Conservation (phyloP, 2,329 filamentous ascomycete genomes). For the Aspergillus melleus region DNA sequence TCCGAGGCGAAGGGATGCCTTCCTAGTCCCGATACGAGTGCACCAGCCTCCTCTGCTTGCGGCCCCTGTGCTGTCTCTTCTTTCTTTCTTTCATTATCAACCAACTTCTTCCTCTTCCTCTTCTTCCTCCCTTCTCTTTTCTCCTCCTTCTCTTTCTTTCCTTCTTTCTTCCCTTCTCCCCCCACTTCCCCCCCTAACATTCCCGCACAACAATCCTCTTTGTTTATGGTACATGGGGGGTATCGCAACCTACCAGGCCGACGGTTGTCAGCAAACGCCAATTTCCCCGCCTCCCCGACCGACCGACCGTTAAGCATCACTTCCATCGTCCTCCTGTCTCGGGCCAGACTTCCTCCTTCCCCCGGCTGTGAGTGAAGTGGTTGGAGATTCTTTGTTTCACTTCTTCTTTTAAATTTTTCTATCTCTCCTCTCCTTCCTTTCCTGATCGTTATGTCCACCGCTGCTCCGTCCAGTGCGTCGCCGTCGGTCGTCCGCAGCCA, state of each 20-base stretch:
- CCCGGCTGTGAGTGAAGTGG: neutral
- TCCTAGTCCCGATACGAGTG: no score
- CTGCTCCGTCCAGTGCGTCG: slow-evolving; percentile 46
- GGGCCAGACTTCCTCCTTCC: neutral
- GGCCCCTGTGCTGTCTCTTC: neutral
- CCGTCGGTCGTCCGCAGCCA: slow-evolving; percentile 52
- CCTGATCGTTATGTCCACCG: slow-evolving; percentile 44
- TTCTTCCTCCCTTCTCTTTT: neutral
- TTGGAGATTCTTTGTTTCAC: neutral
- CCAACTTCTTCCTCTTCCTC: slow-evolving; percentile 5
- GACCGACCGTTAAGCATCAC: slow-evolving; percentile 6
- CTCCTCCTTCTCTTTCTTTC: slow-evolving; percentile 5
- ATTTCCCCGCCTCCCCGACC: slow-evolving; percentile 24
- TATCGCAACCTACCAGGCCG: slow-evolving; percentile 13
- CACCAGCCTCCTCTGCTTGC: neutral
- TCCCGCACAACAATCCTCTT: neutral
- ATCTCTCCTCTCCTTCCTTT: slow-evolving; percentile 7
- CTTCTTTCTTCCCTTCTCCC: neutral
- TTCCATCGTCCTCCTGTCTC: neutral
- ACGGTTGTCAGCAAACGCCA: slow-evolving; percentile 23
- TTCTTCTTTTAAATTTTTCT: neutral
- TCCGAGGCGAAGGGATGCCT: no score
- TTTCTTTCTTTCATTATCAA: slow-evolving; percentile 2
- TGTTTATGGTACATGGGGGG: slow-evolving; percentile 17
- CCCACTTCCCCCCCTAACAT: neutral